Evolutionary conservation across 2,329 filamentous ascomycete genomes (phyloP).

Genomic region (Phyllosticta citriasiana): DNA sequence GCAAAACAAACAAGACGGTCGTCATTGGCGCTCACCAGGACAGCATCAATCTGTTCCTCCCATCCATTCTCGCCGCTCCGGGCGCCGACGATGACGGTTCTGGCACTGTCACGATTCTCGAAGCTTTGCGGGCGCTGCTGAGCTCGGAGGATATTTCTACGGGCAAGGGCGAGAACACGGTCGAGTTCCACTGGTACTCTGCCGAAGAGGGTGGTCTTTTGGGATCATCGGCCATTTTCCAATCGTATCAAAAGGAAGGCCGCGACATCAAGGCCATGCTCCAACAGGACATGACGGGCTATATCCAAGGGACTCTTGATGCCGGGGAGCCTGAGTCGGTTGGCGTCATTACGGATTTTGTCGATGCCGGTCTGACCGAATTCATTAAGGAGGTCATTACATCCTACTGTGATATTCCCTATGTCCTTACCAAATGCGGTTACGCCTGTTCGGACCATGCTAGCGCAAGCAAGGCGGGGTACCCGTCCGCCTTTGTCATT

Average conservation of each 20-base stretch:
- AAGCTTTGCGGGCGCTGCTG: constrained; percentile 75
- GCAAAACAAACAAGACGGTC: constrained; percentile 71
- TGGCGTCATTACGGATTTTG: constrained; percentile 86
- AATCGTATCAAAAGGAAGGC: constrained; percentile 60
- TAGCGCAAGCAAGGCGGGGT: constrained; percentile 62
- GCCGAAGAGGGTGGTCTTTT: constrained; percentile 82
- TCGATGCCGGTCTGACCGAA: constrained; percentile 68
- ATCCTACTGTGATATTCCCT: constrained; percentile 82
- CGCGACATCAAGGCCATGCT: constrained; percentile 89
- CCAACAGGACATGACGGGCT: constrained; percentile 94
- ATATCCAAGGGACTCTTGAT: constrained; percentile 70
- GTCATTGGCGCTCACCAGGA: constrained; percentile 91
- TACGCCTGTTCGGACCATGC: constrained; percentile 75
- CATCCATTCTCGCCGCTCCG: constrained; percentile 71
- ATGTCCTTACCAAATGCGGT: constrained; percentile 77
- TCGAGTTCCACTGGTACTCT: constrained; percentile 96
- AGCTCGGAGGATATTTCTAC: constrained; percentile 58
- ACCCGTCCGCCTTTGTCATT: constrained; percentile 66
- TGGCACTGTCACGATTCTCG: constrained; percentile 87
- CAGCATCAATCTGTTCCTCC: constrained; percentile 86
- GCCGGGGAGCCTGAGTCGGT: constrained; percentile 76
- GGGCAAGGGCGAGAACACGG: constrained; percentile 69
- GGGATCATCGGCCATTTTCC: constrained; percentile 84
- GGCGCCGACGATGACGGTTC: constrained; percentile 95
- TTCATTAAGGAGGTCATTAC: constrained; percentile 88